These are phyloP conservation scores for Strigomonas oncopelti DNA, from an alignment of 208 protist genomes.

Conservation along the genomic window DNA sequence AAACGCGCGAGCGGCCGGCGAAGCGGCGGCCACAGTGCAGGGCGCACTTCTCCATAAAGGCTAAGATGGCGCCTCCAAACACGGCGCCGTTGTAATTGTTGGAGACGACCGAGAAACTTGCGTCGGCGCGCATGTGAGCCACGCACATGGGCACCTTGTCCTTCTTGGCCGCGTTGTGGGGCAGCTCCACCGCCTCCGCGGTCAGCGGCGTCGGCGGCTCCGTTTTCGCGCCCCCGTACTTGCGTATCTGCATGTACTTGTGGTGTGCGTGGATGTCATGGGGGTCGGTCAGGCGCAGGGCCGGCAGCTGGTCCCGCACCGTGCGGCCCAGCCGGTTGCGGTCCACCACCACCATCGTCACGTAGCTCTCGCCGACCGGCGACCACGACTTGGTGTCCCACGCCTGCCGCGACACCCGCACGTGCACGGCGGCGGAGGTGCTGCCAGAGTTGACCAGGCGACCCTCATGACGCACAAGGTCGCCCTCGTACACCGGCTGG, in stretches of 20 bases:
- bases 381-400: constrained; percentile 22
- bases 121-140: constrained; percentile 18
- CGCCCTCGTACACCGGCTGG: constrained; percentile 42
- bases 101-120: constrained; percentile 24
- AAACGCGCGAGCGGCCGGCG: constrained; percentile 26
- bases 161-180: constrained; percentile 27
- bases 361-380: constrained; percentile 30
- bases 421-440: constrained; percentile 38
- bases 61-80: constrained; percentile 54
- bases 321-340: constrained; percentile 9
- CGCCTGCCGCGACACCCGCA: constrained; percentile 30
- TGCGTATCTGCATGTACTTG: constrained; percentile 22
- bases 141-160: constrained; percentile 18
- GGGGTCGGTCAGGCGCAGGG: constrained; percentile 16
- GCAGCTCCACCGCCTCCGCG: constrained; percentile 24
- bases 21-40: constrained; percentile 61
- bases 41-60: constrained; percentile 50
- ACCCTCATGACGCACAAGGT: constrained; percentile 33
- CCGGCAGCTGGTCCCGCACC: constrained; percentile 22
- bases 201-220: neutral
- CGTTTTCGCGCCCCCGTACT: neutral
- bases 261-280: constrained; percentile 22
- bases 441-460: constrained; percentile 30
- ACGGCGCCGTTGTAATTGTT: constrained; percentile 52
- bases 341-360: constrained; percentile 33